Evolutionary conservation across 345 rosid species (phyloP).

Genomic region (Stellera chamaejasme): DNA sequence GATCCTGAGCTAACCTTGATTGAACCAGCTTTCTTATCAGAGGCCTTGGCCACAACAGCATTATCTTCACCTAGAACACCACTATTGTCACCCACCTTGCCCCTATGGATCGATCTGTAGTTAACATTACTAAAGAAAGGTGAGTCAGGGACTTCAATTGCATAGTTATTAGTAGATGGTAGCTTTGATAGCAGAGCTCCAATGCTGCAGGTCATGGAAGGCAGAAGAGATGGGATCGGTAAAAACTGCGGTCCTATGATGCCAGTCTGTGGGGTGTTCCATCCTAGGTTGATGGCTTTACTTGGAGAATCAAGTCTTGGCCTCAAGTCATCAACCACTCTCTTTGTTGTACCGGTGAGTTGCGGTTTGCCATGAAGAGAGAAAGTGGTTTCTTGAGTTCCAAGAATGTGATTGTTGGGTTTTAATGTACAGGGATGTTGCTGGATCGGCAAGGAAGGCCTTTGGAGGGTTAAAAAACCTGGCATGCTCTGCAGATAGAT

Average conservation of each 20-base stretch:
- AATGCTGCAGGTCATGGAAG: conserved; percentile 35
- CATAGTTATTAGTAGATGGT: conserved; percentile 29
- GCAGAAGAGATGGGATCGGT: conserved; percentile 41
- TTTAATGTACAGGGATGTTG: conserved; percentile 37
- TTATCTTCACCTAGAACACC: conserved; percentile 4
- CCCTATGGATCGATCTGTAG: conserved; percentile 5
- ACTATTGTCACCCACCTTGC: conserved; percentile 2
- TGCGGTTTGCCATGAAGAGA: conserved; percentile 20
- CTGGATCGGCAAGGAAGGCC: conserved; percentile 35
- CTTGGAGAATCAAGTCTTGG: conserved; percentile 15
- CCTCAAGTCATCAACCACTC: conserved; percentile 24
- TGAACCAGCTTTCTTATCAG: conserved; percentile 16
- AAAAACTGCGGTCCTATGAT: conserved; percentile 25
- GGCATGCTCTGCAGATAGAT: conserved; percentile 65
- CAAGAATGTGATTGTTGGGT: conserved; percentile 21
- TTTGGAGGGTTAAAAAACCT: conserved; percentile 48
- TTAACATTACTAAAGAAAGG: conserved; percentile 13
- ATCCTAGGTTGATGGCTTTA: conserved; percentile 48
- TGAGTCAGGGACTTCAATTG: conserved; percentile 20
- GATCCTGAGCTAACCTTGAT: conserved; percentile 10
- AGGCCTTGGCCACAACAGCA: conserved; percentile 12
- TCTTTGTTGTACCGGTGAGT: conserved; percentile 25
- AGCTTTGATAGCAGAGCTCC: conserved; percentile 47
- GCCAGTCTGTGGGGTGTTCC: conserved; percentile 47
- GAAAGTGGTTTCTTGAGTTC: conserved; percentile 21